Evolutionary conservation across 257 asterid species (phyloP), one percentile per base, ranked within the genome.

Genomic region (Mentha longifolia): DNA sequence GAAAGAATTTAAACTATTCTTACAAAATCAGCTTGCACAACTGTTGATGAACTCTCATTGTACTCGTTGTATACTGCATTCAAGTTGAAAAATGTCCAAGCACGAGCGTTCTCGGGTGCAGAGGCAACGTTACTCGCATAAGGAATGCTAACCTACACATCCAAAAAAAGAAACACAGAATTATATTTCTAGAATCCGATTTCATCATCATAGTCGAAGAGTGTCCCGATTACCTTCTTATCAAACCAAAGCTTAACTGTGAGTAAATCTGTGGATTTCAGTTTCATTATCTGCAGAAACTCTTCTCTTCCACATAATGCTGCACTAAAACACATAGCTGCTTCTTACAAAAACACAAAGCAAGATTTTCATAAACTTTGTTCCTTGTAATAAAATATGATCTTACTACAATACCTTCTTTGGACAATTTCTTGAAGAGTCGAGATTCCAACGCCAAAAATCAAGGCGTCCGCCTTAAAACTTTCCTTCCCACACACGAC

Each of bases 381-480:
- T 35, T 33, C n/a, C 51, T 11, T 16, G 13, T 35, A 31, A 37
- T 20, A 41, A 57, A 11, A 7, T 10, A 39, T 14, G 37, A 22
- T 22, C 47, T 10, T 42, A 0, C 47, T 42, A 10, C 47, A 19
- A 37, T 19, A 80, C 92, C 86, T 86, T 72, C 67, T 79, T 62
- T 80, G 84, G 19, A 88, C 69, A 54, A 88, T 82, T 78, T 88
- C 92, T 56, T 80, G 88, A 41, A 84, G 69, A 45, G 90, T 79
- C 46, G 95, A 88, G 74, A 88, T 76, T 68, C 91, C 91, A 68
- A 83, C 83, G n/a, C n/a, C n/a, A n/a, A 88, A 74, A 56, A 88
- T 79, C 35, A 81, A 69, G 1, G 86, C 86, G 49, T 88, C 90
- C 1, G 85, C 84, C 81, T 67, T 84, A 56, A 88, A 86, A 70